Conservation (phyloP, 2,329 filamentous ascomycete genomes). For the Fusarium devonianum region DNA sequence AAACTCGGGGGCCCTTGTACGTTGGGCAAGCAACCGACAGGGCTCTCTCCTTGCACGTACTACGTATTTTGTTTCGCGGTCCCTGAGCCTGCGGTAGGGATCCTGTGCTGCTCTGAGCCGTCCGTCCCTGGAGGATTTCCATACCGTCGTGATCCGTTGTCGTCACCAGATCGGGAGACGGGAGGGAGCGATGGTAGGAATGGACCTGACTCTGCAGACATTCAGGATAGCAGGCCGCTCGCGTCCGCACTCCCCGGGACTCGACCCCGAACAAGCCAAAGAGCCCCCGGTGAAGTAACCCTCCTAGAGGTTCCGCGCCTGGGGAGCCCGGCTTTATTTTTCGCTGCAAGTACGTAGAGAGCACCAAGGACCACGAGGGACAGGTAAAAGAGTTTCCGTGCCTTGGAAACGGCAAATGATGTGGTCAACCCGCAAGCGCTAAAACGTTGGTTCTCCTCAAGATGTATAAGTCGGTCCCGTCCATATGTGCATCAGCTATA, state of each 20-base stretch:
- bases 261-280: slow-evolving; percentile 34
- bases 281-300: slow-evolving; percentile 31
- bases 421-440: slow-evolving; percentile 36
- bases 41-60: too few relatives aligned
- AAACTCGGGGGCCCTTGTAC: slow-evolving; percentile 27
- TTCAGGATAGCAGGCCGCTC: too few relatives aligned
- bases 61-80: slow-evolving; percentile 33
- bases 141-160: slow-evolving; percentile 35
- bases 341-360: slow-evolving; percentile 15
- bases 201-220: slow-evolving; percentile 24
- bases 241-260: slow-evolving; percentile 36
- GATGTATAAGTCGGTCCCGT: too few relatives aligned
- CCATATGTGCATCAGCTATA: neutral
- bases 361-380: neutral
- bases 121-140: slow-evolving; percentile 31
- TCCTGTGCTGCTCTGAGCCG: slow-evolving; percentile 29
- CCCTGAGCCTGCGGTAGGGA: slow-evolving; percentile 30
- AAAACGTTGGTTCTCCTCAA: too few relatives aligned
- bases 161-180: slow-evolving; percentile 32
- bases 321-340: slow-evolving; percentile 26
- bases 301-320: slow-evolving; percentile 30
- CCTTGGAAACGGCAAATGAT: slow-evolving; percentile 38
- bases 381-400: slow-evolving; percentile 16
- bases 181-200: slow-evolving; percentile 18
- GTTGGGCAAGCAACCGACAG: slow-evolving; percentile 42